These are phyloP conservation scores for Globisporangium heterothallicum DNA, from an alignment of 352 stramenopile genomes.

Conservation along the genomic window DNA sequence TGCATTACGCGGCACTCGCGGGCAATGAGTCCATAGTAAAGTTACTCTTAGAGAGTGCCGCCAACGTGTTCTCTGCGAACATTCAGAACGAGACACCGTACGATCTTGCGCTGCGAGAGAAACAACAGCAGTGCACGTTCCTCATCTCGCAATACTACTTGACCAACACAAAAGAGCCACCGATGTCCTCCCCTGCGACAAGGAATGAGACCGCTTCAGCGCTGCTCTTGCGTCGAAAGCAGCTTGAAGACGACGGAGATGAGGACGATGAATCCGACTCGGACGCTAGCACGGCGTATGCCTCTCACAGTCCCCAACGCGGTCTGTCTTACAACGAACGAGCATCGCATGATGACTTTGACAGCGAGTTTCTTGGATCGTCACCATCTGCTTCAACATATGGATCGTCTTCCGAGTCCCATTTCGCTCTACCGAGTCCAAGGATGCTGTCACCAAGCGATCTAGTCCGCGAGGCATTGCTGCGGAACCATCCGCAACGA, in stretches of 20 bases:
- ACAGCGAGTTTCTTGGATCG: neutral
- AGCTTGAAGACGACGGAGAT: constrained; percentile 12
- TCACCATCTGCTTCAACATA: constrained; percentile 1
- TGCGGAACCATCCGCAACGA: constrained; percentile 18
- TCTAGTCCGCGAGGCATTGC: constrained; percentile 46
- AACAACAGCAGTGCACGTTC: constrained; percentile 38
- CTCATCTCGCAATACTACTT: constrained; percentile 58
- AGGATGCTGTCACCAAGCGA: constrained; percentile 45
- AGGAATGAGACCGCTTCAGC: constrained; percentile 46
- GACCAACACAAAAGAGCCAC: constrained; percentile 24
- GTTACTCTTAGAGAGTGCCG: constrained; percentile 69
- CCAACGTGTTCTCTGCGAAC: constrained; percentile 61
- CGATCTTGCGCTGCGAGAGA: constrained; percentile 50
- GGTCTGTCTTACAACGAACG: neutral
- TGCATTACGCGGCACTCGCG: constrained; percentile 68
- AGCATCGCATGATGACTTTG: neutral
- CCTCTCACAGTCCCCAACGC: neutral
- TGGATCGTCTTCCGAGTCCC: neutral
- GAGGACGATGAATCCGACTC: constrained; percentile 16
- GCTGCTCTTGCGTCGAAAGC: constrained; percentile 23
- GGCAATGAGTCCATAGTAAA: constrained; percentile 63
- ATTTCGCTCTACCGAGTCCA: constrained; percentile 9
- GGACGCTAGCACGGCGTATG: constrained; percentile 7
- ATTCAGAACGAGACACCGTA: constrained; percentile 56
- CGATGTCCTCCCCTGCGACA: constrained; percentile 9